Base-by-base conservation (phyloP, 1,284 basidiomycete genomes). In the Papiliotrema nemorosa region DNA sequence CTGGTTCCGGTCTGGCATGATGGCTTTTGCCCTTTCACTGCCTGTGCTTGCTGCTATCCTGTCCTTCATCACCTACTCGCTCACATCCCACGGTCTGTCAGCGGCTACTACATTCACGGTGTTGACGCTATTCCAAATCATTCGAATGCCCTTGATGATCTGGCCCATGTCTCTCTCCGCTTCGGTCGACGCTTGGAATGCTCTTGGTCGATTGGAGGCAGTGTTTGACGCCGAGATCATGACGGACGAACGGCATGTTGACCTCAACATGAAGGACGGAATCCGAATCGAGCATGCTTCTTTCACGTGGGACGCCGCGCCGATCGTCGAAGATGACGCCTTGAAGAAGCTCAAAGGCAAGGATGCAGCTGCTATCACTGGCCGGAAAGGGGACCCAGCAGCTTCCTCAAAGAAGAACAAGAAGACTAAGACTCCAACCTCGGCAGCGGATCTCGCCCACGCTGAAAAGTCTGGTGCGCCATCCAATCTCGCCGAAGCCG, bases 11-110 rank as follows among this genome's bases (percentile, higher is more conserved):
- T 70, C 69, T 0, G 71, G 58, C 12, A 70, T 73, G 68, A 73
- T 78, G 68, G 79, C 79, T 13, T 64, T 79, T 36, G 75, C 76
- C 22, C 69, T 75, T 63, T 67, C 72, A 2, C 52, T 91, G 55
- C 90, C 91, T 0, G 81, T 84, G 3, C 74, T 97, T 22, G 89
- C 89, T 0, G 84, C 88, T 10, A 88, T 97, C 18, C 64, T 96
- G 26, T 82, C 90, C 0, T 94, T 97, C 65, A 79, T 93, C 50
- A 85, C 86, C 1, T 94, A 93, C 72, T 82, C 83, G 1, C 73
- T 82, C 12, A 80, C 83, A 0, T 83, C 85, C 1, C 85, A 91
- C 66, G 55, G 75, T 0, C 79, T 91, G 45, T 76, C 86, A 49
- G 63, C 76, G 2, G 72, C 72, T 7, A 73, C 69, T 39, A 82